A percentile compares a stretch with the other conserved stretches of the same genome.
These are phyloP conservation scores for Phylloporus sp. DNA, from an alignment of 768 basidiomycete species.

Conservation along the genomic window DNA sequence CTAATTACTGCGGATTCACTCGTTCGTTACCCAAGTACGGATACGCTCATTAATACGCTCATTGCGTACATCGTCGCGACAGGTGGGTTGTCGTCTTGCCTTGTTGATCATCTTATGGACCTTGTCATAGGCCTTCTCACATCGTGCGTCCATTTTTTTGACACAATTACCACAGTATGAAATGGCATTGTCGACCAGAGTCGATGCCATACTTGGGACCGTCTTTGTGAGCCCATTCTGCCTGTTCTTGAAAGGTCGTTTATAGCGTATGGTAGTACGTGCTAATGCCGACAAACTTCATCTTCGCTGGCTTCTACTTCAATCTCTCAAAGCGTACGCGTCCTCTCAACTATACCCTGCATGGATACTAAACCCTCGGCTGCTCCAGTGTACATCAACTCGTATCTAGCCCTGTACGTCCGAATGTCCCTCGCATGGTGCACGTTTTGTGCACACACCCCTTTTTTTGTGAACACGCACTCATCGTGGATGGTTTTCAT, in stretches of 20 bases:
- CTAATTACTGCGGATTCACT: not conserved
- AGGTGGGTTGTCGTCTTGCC: constrained; percentile 33
- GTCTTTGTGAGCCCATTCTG: constrained; percentile 29
- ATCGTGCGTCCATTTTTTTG: constrained; percentile 29
- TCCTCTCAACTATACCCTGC: not conserved
- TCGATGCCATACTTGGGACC: constrained; percentile 42
- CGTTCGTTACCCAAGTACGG: constrained; percentile 35
- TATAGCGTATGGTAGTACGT: constrained; percentile 28
- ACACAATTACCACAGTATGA: not conserved
- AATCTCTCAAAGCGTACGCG: constrained; percentile 48
- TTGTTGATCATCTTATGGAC: not conserved
- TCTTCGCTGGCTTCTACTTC: constrained; percentile 50
- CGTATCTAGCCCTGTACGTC: constrained; percentile 44
- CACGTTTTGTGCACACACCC: not conserved
- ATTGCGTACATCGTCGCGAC: constrained; percentile 52
- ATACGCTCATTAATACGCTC: constrained; percentile 41
- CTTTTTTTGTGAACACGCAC: no score
- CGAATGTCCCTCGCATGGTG: not conserved
- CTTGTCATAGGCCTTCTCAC: constrained; percentile 35
- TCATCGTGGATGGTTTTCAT: not conserved
- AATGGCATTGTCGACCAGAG: constrained; percentile 25
- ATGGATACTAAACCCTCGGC: not conserved
- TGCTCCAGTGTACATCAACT: constrained; percentile 46
- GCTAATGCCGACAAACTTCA: constrained; percentile 47
- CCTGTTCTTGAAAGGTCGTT: not conserved